Evolutionary conservation across 2,329 filamentous ascomycete genomes (phyloP).

Genomic region (Mariannaea elegans): DNA sequence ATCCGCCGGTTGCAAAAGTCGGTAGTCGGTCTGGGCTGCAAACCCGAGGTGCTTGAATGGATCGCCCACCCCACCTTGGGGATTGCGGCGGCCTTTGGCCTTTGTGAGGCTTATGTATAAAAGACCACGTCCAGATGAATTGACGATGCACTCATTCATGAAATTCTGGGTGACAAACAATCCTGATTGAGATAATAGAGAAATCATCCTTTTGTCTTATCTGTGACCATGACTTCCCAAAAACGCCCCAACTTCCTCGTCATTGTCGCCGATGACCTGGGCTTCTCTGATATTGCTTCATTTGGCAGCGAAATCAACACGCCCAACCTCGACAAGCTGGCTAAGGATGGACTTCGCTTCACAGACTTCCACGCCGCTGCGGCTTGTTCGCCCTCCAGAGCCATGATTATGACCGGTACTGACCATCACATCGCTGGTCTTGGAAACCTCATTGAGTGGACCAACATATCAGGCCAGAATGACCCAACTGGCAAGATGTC

Average conservation of each 20-base stretch:
- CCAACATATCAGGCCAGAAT: constrained; percentile 21
- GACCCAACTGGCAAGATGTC: constrained; percentile 23
- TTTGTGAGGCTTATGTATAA: constrained; percentile 7
- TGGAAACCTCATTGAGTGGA: constrained; percentile 57
- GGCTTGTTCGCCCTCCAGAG: constrained; percentile 68
- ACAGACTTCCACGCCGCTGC: constrained; percentile 71
- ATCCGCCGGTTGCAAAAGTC: neutral
- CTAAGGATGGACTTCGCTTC: constrained; percentile 61
- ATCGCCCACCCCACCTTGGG: constrained; percentile 7
- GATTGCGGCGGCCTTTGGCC: neutral
- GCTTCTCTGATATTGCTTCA: constrained; percentile 67
- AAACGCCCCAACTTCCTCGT: constrained; percentile 28
- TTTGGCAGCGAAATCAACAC: constrained; percentile 70
- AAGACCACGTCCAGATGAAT: neutral
- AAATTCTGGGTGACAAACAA: no score
- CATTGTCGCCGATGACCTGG: constrained; percentile 44
- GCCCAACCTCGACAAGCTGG: constrained; percentile 65
- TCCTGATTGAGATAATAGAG: no score
- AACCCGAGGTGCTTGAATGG: constrained; percentile 13
- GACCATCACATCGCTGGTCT: constrained; percentile 28
- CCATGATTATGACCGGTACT: constrained; percentile 72
- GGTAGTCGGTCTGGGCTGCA: constrained; percentile 20
- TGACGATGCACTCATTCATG: no score
- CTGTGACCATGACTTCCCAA: constrained; percentile 43
- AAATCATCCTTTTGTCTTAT: neutral